Base-by-base conservation (phyloP, 2,329 filamentous ascomycete genomes). In the Colletotrichum chrysophilum region DNA sequence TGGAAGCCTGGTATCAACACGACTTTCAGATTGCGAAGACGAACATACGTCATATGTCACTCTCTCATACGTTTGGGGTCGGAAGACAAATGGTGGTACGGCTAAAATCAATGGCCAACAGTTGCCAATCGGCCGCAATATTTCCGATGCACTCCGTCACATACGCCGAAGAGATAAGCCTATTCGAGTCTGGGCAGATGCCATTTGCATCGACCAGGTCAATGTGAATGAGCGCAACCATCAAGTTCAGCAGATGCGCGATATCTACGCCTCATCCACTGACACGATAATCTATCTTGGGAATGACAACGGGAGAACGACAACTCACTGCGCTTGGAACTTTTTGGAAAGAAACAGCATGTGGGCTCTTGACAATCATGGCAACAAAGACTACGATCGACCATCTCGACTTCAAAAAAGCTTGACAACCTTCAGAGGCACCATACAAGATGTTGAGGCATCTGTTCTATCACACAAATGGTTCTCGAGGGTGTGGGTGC, bases 221-320 rank as follows among this genome's bases (percentile, higher is more conserved):
- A 48, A 48, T 28, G 21, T 66, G 0, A 18, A 13, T 4, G 62
- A 66, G 56, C 56, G 56, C 26, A 60, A 30, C 16, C 62, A 66
- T 30, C 62, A 66, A 48, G 62, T 66, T 4, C 61, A 64, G 32
- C 61, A 64, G 24, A 64, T 64, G 61, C 61, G 61, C 5, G 62
- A 66, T 6, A 48, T 66, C 0, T 66, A 43, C 36, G 34, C 34
- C 32, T 43, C 62, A 9, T 43, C 62, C 62, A 30, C 0, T 16
- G 62, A 66, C 0, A 66, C 36, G 3, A 66, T 28, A 5, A 30
- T 48, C 9, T 48, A 66, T 28, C 34, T 48, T 12, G 36, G 62
- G 0, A 36, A 66, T 0, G 61, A 43, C 7, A 18, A 26, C 4
- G 30, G 21, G 14, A 16, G 30, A n/a, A 1, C 21, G 0, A 64